Evolutionary conservation across 352 stramenopile genomes (phyloP).

Genomic region (Phytophthora citricola): DNA sequence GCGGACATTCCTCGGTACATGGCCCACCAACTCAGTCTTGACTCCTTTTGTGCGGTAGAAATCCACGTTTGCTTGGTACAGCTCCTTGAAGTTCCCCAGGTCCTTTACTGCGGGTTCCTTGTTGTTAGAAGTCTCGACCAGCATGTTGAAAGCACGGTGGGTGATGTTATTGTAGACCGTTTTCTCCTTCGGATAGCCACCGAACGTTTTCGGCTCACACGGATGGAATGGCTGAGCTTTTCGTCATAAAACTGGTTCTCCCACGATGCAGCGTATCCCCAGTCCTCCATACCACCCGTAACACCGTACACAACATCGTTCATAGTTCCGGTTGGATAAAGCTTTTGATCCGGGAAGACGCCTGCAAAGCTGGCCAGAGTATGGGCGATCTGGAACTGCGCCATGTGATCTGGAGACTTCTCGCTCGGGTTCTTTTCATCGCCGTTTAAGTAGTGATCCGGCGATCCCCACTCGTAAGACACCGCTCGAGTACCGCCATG

Average conservation of each 20-base stretch:
- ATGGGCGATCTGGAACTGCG: slow-evolving; percentile 67
- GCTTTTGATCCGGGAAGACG: slow-evolving; percentile 65
- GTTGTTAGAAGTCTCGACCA: slow-evolving; percentile 95
- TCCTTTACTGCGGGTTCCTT: slow-evolving; percentile 82
- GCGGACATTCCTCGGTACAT: slow-evolving; percentile 95
- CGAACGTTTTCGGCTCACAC: slow-evolving; percentile 90
- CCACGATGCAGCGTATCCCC: slow-evolving; percentile 94
- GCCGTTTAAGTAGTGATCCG: slow-evolving; percentile 80
- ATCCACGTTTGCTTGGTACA: slow-evolving; percentile 76
- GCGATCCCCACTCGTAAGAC: slow-evolving; percentile 98
- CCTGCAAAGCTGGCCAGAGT: slow-evolving; percentile 78
- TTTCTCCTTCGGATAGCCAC: slow-evolving; percentile 90
- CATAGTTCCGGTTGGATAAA: slow-evolving; percentile 91
- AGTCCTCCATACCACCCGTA: slow-evolving; percentile 98
- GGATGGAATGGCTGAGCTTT: slow-evolving; percentile 62
- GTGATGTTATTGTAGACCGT: slow-evolving; percentile 94
- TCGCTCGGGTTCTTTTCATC: slow-evolving; percentile 58
- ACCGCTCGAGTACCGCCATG: slow-evolving; percentile 98
- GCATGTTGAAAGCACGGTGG: slow-evolving; percentile 95
- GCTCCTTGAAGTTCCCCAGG: slow-evolving; percentile 77
- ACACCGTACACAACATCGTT: slow-evolving; percentile 98
- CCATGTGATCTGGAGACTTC: slow-evolving; percentile 82
- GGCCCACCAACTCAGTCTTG: slow-evolving; percentile 73
- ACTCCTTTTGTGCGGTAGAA: slow-evolving; percentile 50
- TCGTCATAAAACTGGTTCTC: slow-evolving; percentile 61